These are phyloP conservation scores for Aspergillus unguis DNA, from an alignment of 2,329 filamentous ascomycete genomes.

Conservation along the genomic window DNA sequence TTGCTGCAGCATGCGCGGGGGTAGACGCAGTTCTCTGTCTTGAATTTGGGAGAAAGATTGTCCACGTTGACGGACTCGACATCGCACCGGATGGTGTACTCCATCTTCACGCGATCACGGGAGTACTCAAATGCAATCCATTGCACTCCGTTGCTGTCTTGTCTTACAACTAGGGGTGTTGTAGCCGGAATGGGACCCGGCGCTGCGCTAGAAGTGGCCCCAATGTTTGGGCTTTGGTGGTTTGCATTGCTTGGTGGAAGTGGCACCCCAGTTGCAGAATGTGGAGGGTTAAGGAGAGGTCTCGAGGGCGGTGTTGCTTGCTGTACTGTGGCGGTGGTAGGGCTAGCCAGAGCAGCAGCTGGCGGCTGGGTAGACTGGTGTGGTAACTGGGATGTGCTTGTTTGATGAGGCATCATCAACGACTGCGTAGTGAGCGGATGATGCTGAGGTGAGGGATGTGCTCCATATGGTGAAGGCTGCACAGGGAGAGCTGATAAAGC, in stretches of 20 bases:
- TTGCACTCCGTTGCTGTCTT: slow-evolving; percentile 94
- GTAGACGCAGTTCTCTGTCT: slow-evolving; percentile 97
- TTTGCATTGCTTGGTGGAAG: slow-evolving; percentile 33
- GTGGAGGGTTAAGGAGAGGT: slow-evolving; percentile 35
- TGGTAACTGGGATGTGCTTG: slow-evolving; percentile 38
- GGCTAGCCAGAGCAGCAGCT: slow-evolving; percentile 63
- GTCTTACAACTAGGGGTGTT: slow-evolving; percentile 86
- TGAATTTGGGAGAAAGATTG: slow-evolving; percentile 80
- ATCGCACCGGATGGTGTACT: slow-evolving; percentile 97
- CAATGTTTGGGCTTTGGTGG: slow-evolving; percentile 43
- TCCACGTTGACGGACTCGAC: slow-evolving; percentile 96
- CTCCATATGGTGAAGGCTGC: slow-evolving; percentile 56
- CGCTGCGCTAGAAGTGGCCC: slow-evolving; percentile 82
- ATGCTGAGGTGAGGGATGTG: slow-evolving; percentile 53
- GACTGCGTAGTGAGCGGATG: slow-evolving; percentile 56
- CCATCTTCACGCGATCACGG: slow-evolving; percentile 95
- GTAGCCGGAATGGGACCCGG: slow-evolving; percentile 96
- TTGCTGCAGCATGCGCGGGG: slow-evolving; percentile 91
- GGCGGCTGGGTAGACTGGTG: slow-evolving; percentile 43
- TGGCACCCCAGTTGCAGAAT: slow-evolving; percentile 54
- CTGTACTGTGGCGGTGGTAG: slow-evolving; percentile 46
- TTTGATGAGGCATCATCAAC: slow-evolving; percentile 51
- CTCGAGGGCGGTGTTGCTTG: slow-evolving; percentile 36
- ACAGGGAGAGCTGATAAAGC: slow-evolving; percentile 52
- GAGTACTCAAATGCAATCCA: slow-evolving; percentile 99